Conservation (phyloP, 2,329 filamentous ascomycete species). For the Pseudogymnoascus destructans region DNA sequence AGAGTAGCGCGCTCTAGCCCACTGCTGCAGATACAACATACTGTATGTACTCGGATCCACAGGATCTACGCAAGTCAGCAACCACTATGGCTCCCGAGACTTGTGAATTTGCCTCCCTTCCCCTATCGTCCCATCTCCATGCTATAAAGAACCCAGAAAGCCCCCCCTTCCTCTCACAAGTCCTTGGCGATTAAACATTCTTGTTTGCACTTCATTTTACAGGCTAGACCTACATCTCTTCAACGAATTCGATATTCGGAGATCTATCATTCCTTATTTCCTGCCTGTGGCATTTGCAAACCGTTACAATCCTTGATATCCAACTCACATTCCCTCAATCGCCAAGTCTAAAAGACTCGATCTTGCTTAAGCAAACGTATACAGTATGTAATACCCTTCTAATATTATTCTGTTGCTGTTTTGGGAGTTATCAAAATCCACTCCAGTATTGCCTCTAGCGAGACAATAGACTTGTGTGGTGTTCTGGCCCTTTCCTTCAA, state of each 20-base stretch:
- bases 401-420: not conserved
- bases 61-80: slow-evolving; percentile 6
- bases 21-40: slow-evolving; percentile 3
- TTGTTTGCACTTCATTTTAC: slow-evolving; percentile 8
- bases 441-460: slow-evolving; percentile 1
- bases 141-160: slow-evolving; percentile 5
- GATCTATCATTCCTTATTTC: slow-evolving; percentile 6
- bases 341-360: not conserved
- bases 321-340: slow-evolving; percentile 5
- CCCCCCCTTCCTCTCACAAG: slow-evolving; percentile 4
- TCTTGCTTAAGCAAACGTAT: slow-evolving; percentile 2
- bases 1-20: not conserved
- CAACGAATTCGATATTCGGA: slow-evolving; percentile 8
- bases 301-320: slow-evolving; percentile 1
- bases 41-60: slow-evolving; percentile 1
- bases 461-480: not conserved
- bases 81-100: slow-evolving; percentile 8
- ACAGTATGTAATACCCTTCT: not conserved
- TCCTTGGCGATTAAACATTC: slow-evolving; percentile 8
- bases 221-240: slow-evolving; percentile 8
- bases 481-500: not conserved
- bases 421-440: not conserved
- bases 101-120: not conserved
- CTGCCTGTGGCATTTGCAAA: slow-evolving; percentile 8
- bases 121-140: slow-evolving; percentile 3